A percentile compares a stretch with the other conserved stretches of the same genome.
These are phyloP conservation scores for Amphicarpaea edgeworthii DNA, from an alignment of 306 rosid species.

Conservation along the genomic window DNA sequence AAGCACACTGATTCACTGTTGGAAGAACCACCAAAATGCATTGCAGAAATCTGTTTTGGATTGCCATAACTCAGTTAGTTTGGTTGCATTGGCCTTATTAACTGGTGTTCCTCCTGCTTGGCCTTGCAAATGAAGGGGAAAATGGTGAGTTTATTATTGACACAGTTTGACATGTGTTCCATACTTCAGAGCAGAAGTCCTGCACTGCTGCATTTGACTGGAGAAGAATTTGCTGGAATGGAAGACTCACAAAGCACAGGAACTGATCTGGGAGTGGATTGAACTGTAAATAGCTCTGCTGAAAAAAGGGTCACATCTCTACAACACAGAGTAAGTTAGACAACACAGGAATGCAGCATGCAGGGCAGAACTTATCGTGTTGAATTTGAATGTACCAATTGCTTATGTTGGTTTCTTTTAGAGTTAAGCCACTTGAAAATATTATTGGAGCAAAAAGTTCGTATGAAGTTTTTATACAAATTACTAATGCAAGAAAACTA, in stretches of 20 bases:
- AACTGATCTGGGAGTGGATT: constrained; percentile 63
- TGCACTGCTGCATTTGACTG: constrained; percentile 62
- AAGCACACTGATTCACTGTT: constrained; percentile 68
- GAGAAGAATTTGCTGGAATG: constrained; percentile 67
- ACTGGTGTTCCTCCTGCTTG: constrained; percentile 54
- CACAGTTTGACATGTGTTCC: constrained; percentile 86
- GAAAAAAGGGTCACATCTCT: constrained; percentile 94
- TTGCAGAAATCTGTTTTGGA: constrained; percentile 78
- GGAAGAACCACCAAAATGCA: constrained; percentile 82
- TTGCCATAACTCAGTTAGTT: constrained; percentile 71
- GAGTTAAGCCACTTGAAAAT: too few species aligned
- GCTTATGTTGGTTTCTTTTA: too few species aligned
- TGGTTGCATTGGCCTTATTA: constrained; percentile 58
- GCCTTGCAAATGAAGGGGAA: constrained; percentile 72
- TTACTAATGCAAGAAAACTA: too few species aligned
- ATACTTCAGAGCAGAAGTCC: constrained; percentile 73
- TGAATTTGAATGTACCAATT: too few species aligned
- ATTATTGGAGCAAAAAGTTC: too few species aligned
- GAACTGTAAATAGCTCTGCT: constrained; percentile 66
- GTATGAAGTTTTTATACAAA: too few species aligned
- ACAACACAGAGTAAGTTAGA: constrained; percentile 31
- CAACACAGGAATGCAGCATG: too few species aligned
- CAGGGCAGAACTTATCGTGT: too few species aligned
- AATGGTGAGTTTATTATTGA: constrained; percentile 83
- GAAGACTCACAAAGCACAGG: constrained; percentile 86